Conservation (phyloP, 805 yeast species). For the Candida broadrunensis region DNA sequence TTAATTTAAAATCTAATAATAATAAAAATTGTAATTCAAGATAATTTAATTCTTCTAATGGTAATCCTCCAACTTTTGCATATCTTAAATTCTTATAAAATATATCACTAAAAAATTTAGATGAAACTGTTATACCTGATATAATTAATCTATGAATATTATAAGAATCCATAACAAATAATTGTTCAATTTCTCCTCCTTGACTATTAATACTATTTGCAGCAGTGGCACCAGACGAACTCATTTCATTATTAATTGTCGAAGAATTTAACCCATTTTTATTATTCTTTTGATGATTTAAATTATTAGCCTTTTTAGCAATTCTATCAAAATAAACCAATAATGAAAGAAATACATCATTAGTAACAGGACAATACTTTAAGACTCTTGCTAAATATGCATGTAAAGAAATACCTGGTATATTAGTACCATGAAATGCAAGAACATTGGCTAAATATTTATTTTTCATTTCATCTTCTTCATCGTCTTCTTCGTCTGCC, state of each 20-base stretch:
- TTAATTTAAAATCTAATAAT: slow-evolving; percentile 77
- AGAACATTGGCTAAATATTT: slow-evolving; percentile 66
- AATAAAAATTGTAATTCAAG: slow-evolving; percentile 86
- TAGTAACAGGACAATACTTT: slow-evolving; percentile 97
- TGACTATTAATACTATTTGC: slow-evolving; percentile 8
- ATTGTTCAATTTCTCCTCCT: slow-evolving; percentile 38
- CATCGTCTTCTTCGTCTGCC: slow-evolving; percentile 28
- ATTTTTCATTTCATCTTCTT: slow-evolving; percentile 43
- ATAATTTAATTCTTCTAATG: slow-evolving; percentile 88
- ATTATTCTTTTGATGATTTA: slow-evolving; percentile 20
- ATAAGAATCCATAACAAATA: slow-evolving; percentile 93
- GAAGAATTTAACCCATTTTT: slow-evolving; percentile 4
- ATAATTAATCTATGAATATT: slow-evolving; percentile 92
- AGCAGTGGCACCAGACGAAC: neutral
- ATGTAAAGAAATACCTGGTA: slow-evolving; percentile 91
- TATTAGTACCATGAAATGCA: slow-evolving; percentile 93
- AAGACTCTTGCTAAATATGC: slow-evolving; percentile 87
- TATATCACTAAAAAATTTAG: slow-evolving; percentile 91
- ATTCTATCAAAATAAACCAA: slow-evolving; percentile 93
- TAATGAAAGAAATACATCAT: slow-evolving; percentile 87
- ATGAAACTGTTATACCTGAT: slow-evolving; percentile 92
- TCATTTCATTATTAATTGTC: neutral
- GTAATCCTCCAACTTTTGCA: slow-evolving; percentile 94
- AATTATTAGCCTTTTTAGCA: slow-evolving; percentile 73
- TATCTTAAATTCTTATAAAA: slow-evolving; percentile 92